phyloP scores from a whole-genome alignment of 768 basidiomycete genomes.

The Calocera viscosa region DNA sequence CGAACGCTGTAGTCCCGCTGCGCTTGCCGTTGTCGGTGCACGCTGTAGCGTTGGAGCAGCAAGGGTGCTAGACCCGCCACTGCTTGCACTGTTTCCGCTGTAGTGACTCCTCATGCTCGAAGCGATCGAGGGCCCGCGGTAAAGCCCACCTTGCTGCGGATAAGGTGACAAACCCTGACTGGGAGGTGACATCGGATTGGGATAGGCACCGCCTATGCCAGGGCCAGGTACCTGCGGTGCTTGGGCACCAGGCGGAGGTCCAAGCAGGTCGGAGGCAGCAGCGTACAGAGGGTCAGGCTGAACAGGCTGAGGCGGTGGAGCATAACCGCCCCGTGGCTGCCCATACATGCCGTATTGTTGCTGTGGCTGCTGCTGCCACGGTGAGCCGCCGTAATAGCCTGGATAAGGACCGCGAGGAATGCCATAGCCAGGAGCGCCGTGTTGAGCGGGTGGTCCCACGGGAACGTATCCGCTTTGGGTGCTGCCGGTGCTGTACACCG shows the following conservation, averaged over 20 bases:
- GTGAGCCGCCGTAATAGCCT: background rate
- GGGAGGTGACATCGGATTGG: background rate
- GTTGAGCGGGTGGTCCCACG: background rate
- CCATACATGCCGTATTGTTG: conserved; percentile 9
- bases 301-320: background rate
- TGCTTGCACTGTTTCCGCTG: background rate
- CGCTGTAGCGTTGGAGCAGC: background rate
- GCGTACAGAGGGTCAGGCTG: conserved; percentile 50
- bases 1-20: background rate
- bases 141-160: background rate
- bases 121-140: background rate
- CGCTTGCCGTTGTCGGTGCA: background rate
- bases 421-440: background rate
- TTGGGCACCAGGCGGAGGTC: conserved; percentile 39
- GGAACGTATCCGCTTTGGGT: conserved; percentile 1
- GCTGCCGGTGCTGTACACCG: background rate
- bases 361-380: conserved; percentile 12
- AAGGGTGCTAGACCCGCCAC: background rate
- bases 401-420: background rate
- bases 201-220: background rate
- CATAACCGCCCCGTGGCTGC: background rate
- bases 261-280: conserved; percentile 70
- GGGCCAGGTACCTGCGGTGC: conserved; percentile 16
- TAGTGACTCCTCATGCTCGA: conserved; percentile 5
- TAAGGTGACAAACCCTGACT: background rate